Percentiles rank a stretch among this genome's conserved stretches.
These are phyloP conservation scores for Pestalotiopsis sp. DNA, from an alignment of 2,329 filamentous ascomycete genomes.

Conservation along the genomic window DNA sequence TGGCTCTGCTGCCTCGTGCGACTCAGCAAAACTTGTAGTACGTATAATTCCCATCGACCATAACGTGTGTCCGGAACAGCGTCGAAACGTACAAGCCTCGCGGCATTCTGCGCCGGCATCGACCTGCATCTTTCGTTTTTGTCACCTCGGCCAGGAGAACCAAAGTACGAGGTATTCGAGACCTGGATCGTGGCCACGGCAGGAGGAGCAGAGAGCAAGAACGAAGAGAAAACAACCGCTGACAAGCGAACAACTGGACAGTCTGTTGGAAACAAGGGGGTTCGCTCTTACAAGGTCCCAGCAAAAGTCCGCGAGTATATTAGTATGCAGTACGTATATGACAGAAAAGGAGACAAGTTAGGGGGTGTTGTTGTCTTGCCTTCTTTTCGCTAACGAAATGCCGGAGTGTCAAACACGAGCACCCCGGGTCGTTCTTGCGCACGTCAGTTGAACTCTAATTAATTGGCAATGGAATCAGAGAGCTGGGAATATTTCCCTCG, in stretches of 20 bases:
- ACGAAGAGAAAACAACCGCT: no score
- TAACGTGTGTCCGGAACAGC: background rate
- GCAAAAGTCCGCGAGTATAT: background rate
- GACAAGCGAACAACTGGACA: no score
- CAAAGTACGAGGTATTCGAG: no score
- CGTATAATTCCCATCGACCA: background rate
- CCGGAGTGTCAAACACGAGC: constrained; percentile 4
- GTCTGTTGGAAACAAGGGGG: background rate
- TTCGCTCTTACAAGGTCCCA: background rate
- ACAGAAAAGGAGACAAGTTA: background rate
- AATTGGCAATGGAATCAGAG: background rate
- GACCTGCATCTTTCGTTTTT: background rate
- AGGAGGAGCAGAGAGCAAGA: no score
- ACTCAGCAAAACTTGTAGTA: background rate
- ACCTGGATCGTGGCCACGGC: no score
- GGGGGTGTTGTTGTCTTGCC: background rate
- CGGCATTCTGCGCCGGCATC: background rate
- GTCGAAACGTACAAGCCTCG: background rate
- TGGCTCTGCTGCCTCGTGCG: no score
- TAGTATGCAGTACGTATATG: background rate
- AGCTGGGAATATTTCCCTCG: background rate
- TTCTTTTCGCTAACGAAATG: background rate
- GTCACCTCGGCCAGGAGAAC: background rate
- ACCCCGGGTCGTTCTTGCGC: background rate
- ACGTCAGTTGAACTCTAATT: constrained; percentile 8